These are phyloP conservation scores for Papiliotrema laurentii DNA, from an alignment of 1,284 basidiomycete species.

Conservation along the genomic window DNA sequence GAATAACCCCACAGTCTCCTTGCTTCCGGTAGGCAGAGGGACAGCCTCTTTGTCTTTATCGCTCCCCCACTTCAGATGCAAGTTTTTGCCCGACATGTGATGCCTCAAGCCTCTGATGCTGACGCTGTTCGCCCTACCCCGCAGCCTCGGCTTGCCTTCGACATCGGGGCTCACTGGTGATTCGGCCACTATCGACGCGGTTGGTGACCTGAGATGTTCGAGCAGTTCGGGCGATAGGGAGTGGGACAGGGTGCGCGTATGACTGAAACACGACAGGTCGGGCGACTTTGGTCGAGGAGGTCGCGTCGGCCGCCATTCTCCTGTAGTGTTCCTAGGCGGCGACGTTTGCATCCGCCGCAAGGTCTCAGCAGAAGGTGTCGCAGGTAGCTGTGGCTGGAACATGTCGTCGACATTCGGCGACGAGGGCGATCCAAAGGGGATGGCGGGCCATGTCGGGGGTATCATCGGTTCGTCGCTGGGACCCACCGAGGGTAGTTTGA, in stretches of 20 bases:
- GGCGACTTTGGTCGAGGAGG: slow-evolving; percentile 38
- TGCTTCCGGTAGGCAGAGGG: not conserved
- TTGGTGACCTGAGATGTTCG: slow-evolving; percentile 21
- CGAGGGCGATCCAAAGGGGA: slow-evolving; percentile 14
- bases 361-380: slow-evolving; percentile 31
- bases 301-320: slow-evolving; percentile 28
- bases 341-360: slow-evolving; percentile 29
- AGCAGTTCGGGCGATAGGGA: slow-evolving; percentile 29
- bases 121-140: not conserved
- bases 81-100: slow-evolving; percentile 22
- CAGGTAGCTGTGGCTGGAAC: slow-evolving; percentile 4
- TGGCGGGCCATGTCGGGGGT: slow-evolving; percentile 20
- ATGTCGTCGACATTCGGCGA: slow-evolving; percentile 10
- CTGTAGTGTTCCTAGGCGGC: not conserved
- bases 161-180: slow-evolving; percentile 1
- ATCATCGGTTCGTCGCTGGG: not conserved
- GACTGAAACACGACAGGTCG: slow-evolving; percentile 13
- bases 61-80: slow-evolving; percentile 11
- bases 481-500: not conserved
- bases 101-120: slow-evolving; percentile 15
- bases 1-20: slow-evolving; percentile 16
- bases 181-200: slow-evolving; percentile 1
- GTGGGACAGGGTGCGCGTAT: slow-evolving; percentile 16
- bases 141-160: not conserved
- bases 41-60: slow-evolving; percentile 3